Evolutionary conservation across 2,329 filamentous ascomycete species (phyloP).

Genomic region (Tricladium varicosporioides): DNA sequence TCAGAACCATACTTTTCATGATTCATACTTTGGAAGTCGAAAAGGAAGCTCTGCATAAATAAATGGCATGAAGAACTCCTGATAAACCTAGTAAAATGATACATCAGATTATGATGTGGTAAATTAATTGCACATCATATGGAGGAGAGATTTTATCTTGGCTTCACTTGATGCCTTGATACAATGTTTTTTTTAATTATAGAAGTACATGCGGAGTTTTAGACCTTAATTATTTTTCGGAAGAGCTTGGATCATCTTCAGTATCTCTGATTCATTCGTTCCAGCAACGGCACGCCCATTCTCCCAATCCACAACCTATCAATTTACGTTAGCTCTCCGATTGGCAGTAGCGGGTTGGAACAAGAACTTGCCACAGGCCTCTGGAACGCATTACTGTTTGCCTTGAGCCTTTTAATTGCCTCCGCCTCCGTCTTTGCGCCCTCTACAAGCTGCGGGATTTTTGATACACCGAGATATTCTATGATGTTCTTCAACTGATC

Average conservation of each 20-base stretch:
- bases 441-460: constrained; percentile 63
- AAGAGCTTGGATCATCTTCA: constrained; percentile 70
- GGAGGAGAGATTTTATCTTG: neutral
- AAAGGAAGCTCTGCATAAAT: too few species aligned
- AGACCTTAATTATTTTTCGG: constrained; percentile 30
- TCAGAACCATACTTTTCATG: too few species aligned
- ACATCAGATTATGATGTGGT: too few species aligned
- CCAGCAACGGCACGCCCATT: constrained; percentile 79
- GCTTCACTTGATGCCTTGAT: constrained; percentile 8
- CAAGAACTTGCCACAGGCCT: constrained; percentile 67
- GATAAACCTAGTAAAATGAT: too few species aligned
- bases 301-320: constrained; percentile 81
- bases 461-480: constrained; percentile 70
- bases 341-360: neutral
- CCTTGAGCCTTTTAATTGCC: constrained; percentile 75
- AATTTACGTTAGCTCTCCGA: constrained; percentile 25
- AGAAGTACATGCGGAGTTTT: constrained; percentile 3
- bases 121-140: too few species aligned
- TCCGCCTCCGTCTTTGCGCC: constrained; percentile 74
- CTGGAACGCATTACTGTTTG: constrained; percentile 66
- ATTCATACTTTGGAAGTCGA: too few species aligned
- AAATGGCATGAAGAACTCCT: too few species aligned
- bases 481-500: constrained; percentile 83
- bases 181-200: constrained; percentile 12
- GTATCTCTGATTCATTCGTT: constrained; percentile 82